These are phyloP conservation scores for Aspergillus sclerotiicarbonarius DNA, from an alignment of 495 filamentous ascomycete species.

Conservation along the genomic window DNA sequence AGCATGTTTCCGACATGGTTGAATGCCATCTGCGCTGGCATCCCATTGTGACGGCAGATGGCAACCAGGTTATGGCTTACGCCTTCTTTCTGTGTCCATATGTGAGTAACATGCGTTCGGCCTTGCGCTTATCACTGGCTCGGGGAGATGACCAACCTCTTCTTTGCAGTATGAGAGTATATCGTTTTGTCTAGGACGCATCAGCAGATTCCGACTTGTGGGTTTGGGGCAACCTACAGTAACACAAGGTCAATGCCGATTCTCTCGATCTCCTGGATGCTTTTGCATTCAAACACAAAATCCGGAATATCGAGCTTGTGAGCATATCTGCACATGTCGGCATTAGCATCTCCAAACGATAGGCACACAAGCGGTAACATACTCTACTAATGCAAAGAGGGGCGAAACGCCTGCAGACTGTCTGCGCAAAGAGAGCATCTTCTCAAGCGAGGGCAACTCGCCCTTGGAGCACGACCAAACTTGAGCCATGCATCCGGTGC, in stretches of 20 bases:
- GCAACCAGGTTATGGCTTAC: conserved; percentile 35
- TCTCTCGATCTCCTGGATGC: conserved; percentile 29
- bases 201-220: background rate
- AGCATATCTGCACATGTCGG: conserved; percentile 20
- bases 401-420: conserved; percentile 29
- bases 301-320: conserved; percentile 29
- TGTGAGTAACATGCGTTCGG: background rate
- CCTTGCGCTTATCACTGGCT: background rate
- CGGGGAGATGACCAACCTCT: conserved; percentile 14
- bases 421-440: conserved; percentile 23
- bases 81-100: conserved; percentile 22
- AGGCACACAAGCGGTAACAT: background rate
- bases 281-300: conserved; percentile 24
- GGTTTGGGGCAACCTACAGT: conserved; percentile 18
- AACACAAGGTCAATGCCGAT: conserved; percentile 31
- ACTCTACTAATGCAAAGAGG: conserved; percentile 33
- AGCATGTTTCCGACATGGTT: conserved; percentile 26
- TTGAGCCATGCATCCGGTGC: conserved; percentile 25
- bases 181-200: conserved; percentile 28
- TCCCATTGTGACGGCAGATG: conserved; percentile 24
- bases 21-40: conserved; percentile 30
- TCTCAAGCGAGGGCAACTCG: conserved; percentile 18
- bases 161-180: conserved; percentile 32
- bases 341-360: background rate
- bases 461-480: conserved; percentile 19